These are phyloP conservation scores for Phalaenopsis hybrid DNA, from an alignment of 116 monocot species.

Conservation along the genomic window DNA sequence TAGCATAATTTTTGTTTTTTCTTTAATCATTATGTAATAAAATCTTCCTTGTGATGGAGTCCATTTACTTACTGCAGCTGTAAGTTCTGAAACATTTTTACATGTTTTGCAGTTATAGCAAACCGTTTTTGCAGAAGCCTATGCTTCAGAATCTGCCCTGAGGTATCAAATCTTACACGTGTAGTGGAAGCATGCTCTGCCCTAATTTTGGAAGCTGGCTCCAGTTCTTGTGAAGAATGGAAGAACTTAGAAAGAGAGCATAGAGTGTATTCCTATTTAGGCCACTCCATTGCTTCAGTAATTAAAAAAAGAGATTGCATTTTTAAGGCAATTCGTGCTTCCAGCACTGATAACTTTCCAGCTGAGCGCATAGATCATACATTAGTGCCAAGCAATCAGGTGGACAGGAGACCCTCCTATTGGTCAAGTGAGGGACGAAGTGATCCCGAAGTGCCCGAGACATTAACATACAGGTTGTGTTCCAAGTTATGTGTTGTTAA, in stretches of 20 bases:
- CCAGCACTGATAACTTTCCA: slow-evolving; percentile 97
- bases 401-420: slow-evolving; percentile 53
- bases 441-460: slow-evolving; percentile 59
- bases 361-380: slow-evolving; percentile 77
- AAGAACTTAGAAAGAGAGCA: slow-evolving; percentile 50
- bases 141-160: slow-evolving; percentile 45
- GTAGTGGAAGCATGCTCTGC: slow-evolving; percentile 25
- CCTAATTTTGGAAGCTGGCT: slow-evolving; percentile 18
- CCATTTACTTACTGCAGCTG: not conserved
- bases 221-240: slow-evolving; percentile 42
- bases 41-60: slow-evolving; percentile 1
- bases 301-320: slow-evolving; percentile 30
- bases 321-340: slow-evolving; percentile 48
- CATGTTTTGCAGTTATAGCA: slow-evolving; percentile 51
- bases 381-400: slow-evolving; percentile 37
- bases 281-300: slow-evolving; percentile 26
- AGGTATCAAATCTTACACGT: slow-evolving; percentile 39
- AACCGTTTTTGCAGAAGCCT: slow-evolving; percentile 63
- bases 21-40: not conserved
- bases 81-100: not conserved
- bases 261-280: slow-evolving; percentile 45
- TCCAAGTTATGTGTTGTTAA: slow-evolving; percentile 56
- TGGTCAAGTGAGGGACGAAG: slow-evolving; percentile 90
- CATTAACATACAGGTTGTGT: slow-evolving; percentile 56
- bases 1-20: not conserved